These are phyloP conservation scores for Porogramme epimiltina DNA, from an alignment of 1,284 basidiomycete species.

Conservation along the genomic window DNA sequence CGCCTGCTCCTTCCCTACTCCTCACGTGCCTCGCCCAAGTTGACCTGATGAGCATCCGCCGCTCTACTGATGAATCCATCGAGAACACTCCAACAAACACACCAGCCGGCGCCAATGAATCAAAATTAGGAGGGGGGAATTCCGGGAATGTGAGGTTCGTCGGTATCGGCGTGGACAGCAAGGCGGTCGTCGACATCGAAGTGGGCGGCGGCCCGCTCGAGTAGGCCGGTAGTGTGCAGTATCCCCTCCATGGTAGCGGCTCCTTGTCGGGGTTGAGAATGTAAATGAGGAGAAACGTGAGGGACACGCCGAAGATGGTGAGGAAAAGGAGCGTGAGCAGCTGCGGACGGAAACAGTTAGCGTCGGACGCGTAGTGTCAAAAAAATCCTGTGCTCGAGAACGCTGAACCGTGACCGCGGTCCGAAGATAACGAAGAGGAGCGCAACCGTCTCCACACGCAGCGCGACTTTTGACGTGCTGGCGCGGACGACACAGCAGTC, in stretches of 20 bases:
- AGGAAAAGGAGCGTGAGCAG: conserved; percentile 73
- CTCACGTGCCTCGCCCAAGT: conserved; percentile 88
- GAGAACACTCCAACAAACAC: conserved; percentile 93
- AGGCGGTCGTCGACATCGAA: conserved; percentile 38
- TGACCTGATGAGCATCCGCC: conserved; percentile 87
- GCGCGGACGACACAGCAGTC: background rate
- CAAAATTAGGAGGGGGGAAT: conserved; percentile 71
- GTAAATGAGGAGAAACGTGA: conserved; percentile 86
- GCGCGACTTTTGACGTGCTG: background rate
- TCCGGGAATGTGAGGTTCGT: conserved; percentile 40
- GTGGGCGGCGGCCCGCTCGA: conserved; percentile 42
- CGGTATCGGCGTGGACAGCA: conserved; percentile 38
- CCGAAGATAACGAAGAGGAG: background rate
- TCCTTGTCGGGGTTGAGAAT: conserved; percentile 96
- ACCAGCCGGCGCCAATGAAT: conserved; percentile 84
- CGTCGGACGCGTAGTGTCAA: background rate
- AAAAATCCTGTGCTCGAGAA: background rate
- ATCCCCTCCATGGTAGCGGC: conserved; percentile 90
- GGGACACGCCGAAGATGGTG: conserved; percentile 72
- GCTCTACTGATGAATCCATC: conserved; percentile 83
- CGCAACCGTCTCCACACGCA: background rate
- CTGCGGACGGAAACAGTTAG: conserved; percentile 36
- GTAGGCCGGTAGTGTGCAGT: conserved; percentile 72
- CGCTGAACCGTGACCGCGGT: background rate
- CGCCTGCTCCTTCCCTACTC: conserved; percentile 72